Conservation (phyloP, 2,329 filamentous ascomycete species). For the Lasiodiplodia gonubiensis region DNA sequence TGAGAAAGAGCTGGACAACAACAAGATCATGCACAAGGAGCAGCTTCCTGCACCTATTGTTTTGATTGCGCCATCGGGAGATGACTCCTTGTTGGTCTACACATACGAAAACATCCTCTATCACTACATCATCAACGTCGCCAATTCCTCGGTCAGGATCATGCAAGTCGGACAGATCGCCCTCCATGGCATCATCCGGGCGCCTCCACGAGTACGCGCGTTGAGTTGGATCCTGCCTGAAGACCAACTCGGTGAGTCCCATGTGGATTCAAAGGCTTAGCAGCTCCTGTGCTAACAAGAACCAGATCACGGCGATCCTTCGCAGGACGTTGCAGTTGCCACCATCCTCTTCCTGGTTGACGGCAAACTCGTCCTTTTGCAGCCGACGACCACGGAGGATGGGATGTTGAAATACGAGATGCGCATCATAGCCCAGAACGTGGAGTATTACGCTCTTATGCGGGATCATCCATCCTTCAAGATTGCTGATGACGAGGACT, state of each 20-base stretch:
- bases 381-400: conserved; percentile 81
- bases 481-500: conserved; percentile 54
- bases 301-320: conserved; percentile 82
- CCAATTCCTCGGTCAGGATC: conserved; percentile 73
- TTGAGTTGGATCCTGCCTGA: conserved; percentile 97
- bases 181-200: conserved; percentile 93
- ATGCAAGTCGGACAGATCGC: conserved; percentile 97
- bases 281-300: conserved; percentile 33
- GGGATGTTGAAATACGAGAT: conserved; percentile 96
- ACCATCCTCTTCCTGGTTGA: conserved; percentile 97
- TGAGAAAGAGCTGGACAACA: conserved; percentile 76
- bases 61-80: conserved; percentile 83
- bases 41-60: conserved; percentile 85
- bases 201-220: conserved; percentile 87
- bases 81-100: conserved; percentile 94
- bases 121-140: conserved; percentile 85
- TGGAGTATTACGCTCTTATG: conserved; percentile 94
- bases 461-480: conserved; percentile 72
- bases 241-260: conserved; percentile 71
- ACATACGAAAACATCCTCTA: conserved; percentile 96
- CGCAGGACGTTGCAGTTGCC: conserved; percentile 90
- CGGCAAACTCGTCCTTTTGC: conserved; percentile 90
- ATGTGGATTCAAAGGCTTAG: conserved; percentile 28
- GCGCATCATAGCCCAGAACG: conserved; percentile 93
- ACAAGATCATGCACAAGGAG: conserved; percentile 76